A percentile compares a stretch with the other conserved stretches of the same genome.
Conservation (phyloP, 108 stramenopile species). For the Pseudonitzschia multistriata region DNA sequence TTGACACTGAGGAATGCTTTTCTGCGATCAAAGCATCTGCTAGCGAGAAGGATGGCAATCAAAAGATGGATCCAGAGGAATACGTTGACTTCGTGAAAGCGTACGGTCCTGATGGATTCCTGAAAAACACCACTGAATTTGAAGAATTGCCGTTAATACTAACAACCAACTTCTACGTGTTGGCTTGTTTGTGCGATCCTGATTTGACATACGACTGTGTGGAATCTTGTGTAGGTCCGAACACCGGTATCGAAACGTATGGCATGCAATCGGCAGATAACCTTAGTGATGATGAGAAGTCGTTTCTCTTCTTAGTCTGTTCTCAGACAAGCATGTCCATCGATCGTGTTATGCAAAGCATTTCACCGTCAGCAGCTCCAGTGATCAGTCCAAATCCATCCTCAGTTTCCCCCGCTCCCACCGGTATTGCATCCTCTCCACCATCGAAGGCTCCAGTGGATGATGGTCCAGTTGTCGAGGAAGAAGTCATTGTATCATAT, state of each 20-base stretch:
- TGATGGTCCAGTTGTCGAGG: not conserved
- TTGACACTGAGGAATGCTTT: slow-evolving; percentile 27
- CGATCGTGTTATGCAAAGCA: slow-evolving; percentile 18
- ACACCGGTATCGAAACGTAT: slow-evolving; percentile 22
- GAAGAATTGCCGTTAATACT: slow-evolving; percentile 30
- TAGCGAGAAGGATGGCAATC: slow-evolving; percentile 10
- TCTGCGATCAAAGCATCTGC: slow-evolving; percentile 19
- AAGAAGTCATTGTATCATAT: slow-evolving; percentile 4
- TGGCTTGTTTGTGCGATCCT: slow-evolving; percentile 29
- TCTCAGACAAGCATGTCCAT: slow-evolving; percentile 24
- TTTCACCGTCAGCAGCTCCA: slow-evolving; percentile 20
- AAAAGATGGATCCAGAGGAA: slow-evolving; percentile 16
- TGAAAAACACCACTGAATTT: slow-evolving; percentile 17
- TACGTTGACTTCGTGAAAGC: slow-evolving; percentile 31
- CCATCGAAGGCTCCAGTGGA: slow-evolving; percentile 10
- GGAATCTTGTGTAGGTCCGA: slow-evolving; percentile 21
- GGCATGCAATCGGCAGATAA: slow-evolving; percentile 17
- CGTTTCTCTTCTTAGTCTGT: slow-evolving; percentile 31
- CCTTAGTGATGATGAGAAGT: slow-evolving; percentile 19
- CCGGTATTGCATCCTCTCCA: not conserved
- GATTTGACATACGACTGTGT: slow-evolving; percentile 12
- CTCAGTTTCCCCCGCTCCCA: not conserved
- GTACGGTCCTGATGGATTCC: slow-evolving; percentile 22
- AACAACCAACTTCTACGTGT: slow-evolving; percentile 21
- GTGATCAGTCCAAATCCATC: slow-evolving; percentile 10